Evolutionary conservation across 2,329 filamentous ascomycete genomes (phyloP), one percentile per base, ranked within the genome.

Genomic region (Elsinoe perseae): DNA sequence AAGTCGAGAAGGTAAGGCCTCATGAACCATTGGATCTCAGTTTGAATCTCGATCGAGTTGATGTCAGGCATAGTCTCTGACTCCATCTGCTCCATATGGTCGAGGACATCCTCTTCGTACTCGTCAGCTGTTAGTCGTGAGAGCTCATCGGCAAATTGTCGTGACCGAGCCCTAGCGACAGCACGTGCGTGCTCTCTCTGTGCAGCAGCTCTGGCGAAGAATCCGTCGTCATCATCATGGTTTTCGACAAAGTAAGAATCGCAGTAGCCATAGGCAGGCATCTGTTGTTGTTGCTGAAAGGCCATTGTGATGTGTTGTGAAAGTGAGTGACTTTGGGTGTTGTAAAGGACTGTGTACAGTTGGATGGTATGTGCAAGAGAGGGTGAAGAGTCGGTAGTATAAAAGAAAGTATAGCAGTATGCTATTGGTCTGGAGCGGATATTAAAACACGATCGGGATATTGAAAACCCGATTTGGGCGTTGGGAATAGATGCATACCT

Each of bases 11-110:
- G 84, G 72, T 96, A 97, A 0, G 93, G 93, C 66, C 93, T 80
- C 93, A 98, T 98, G 75, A 95, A 97, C 93, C 93, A 98, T 70
- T 97, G 90, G 61, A 98, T 97, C 79, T 98, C 93, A 63, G 91
- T 90, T 74, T 98, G 93, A 73, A 97, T 96, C 72, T 98, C 93
- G 71, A 98, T 98, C 32, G 95, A 90, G 71, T 92, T 92, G 70
- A 95, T 92, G 72, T 98, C 93, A 55, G 93, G 89, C 62, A 97
- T 78, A 25, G 93, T 97, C 73, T 95, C 87, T 66, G 85, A 81
- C 83, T 98, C 93, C 92, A 98, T 96, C 67, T 87, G 80, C 70
- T 89, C 82, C 87, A 96, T 93, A 75, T 97, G 92, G 68, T 86
- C 81, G 75, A 97, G 83, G 69, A 96, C 86, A 70, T 97, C 92